Evolutionary conservation across 345 rosid genomes (phyloP), one percentile per base, ranked within the genome.

Genomic region (Camelina neglecta): DNA sequence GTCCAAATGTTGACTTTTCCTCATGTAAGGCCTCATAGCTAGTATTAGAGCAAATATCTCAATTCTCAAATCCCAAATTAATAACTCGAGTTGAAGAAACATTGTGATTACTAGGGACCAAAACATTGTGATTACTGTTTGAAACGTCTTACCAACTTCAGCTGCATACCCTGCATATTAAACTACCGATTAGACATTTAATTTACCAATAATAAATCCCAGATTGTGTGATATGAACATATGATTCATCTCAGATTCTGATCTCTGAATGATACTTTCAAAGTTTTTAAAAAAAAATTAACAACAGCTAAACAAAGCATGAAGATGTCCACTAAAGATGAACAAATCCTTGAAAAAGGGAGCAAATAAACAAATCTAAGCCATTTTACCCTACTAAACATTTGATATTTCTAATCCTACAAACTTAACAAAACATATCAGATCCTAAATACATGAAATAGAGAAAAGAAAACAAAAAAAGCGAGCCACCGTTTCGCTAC

Each of bases 231-330:
- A 57, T 6, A 47, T 67, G 49, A 67, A 67, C 20, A 67, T 68
- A 6, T 39, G 23, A 24, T 21, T 53, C 4, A 35, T 71, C 23
- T 45, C 11, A 47, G 0, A 54, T 39, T 24, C 4, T 51, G 10
- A 16, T 26, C 21, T 26, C 11, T 24, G 31, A 21, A 21, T 21
- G 23, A 21, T 21, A 21, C 23, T 21, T 21, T 21, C 23, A 21
- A 21, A 21, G 23, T 21, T n/a, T n/a, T n/a, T n/a, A n/a, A n/a
- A n/a, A n/a, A n/a, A n/a, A n/a, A n/a, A 66, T 18, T 10, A 50
- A 60, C 39, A 36, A 60, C 61, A 71, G 50, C 50, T 36, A 21
- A 47, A 8, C 64, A 42, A 55, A 64, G 16, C 57, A 55, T 9
- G 39, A 56, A 56, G 31, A 47, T 11, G 41, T 8, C 11, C 42